phyloP scores from a whole-genome alignment of 306 rosid species.

The Begonia peltatifolia region DNA sequence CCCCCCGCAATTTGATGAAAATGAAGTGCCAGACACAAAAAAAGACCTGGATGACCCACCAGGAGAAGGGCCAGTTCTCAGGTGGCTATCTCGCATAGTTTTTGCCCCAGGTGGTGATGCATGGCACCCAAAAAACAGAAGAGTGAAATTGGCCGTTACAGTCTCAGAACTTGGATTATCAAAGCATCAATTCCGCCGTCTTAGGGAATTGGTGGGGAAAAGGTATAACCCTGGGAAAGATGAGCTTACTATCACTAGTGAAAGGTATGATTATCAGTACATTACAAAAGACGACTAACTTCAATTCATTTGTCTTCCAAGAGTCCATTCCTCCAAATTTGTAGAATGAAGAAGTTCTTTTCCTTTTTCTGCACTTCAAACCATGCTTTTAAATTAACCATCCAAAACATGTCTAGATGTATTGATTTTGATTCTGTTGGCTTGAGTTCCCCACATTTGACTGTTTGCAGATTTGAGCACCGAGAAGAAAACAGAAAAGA shows the following conservation, averaged over 20 bases:
- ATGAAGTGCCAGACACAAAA: slow-evolving; percentile 35
- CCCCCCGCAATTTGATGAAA: slow-evolving; percentile 28
- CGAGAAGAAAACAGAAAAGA: slow-evolving; percentile 96
- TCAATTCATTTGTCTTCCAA: too few relatives aligned
- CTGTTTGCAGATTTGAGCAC: slow-evolving; percentile 55
- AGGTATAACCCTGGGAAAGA: slow-evolving; percentile 91
- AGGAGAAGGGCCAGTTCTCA: slow-evolving; percentile 91
- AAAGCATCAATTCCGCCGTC: slow-evolving; percentile 65
- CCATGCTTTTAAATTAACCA: too few relatives aligned
- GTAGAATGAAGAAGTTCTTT: too few relatives aligned
- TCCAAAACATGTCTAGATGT: too few relatives aligned
- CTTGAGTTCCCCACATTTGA: too few relatives aligned
- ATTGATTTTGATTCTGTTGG: too few relatives aligned
- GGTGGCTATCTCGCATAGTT: slow-evolving; percentile 77
- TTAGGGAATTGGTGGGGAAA: slow-evolving; percentile 80
- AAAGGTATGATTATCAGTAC: slow-evolving; percentile 37
- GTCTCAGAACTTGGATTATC: slow-evolving; percentile 94
- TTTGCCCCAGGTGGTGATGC: slow-evolving; percentile 97
- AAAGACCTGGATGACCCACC: slow-evolving; percentile 64
- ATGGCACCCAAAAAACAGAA: slow-evolving; percentile 94
- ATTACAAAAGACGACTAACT: neutral
- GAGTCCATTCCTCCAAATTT: too few relatives aligned
- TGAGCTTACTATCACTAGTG: slow-evolving; percentile 82
- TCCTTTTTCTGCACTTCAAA: too few relatives aligned
- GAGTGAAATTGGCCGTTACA: slow-evolving; percentile 77